phyloP scores from a whole-genome alignment of 352 stramenopile genomes.

The Phytophthora pini region DNA sequence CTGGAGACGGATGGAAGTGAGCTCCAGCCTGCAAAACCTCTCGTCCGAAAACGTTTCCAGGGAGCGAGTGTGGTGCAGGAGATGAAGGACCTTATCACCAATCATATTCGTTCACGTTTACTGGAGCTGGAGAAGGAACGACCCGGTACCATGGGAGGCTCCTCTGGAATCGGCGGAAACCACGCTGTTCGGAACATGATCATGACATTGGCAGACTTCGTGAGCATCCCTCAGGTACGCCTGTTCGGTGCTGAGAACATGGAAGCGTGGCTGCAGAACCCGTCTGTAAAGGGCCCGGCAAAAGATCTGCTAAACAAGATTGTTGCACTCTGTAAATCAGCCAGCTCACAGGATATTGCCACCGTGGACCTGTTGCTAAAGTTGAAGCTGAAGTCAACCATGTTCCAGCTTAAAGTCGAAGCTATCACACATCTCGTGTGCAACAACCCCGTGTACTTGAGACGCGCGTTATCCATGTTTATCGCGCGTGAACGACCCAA shows the following conservation, averaged over 20 bases:
- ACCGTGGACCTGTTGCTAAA: slow-evolving; percentile 83
- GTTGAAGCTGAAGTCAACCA: slow-evolving; percentile 88
- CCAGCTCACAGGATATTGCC: slow-evolving; percentile 57
- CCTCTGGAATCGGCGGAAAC: slow-evolving; percentile 43
- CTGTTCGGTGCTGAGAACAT: slow-evolving; percentile 79
- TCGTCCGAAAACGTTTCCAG: slow-evolving; percentile 58
- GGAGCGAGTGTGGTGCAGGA: slow-evolving; percentile 48
- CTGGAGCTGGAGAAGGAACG: slow-evolving; percentile 78
- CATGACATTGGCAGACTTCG: slow-evolving; percentile 74
- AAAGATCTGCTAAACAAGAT: slow-evolving; percentile 81
- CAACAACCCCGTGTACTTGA: slow-evolving; percentile 74
- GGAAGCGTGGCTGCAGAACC: slow-evolving; percentile 82
- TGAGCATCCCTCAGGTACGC: slow-evolving; percentile 61
- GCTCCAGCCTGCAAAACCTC: slow-evolving; percentile 18
- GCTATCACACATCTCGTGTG: slow-evolving; percentile 82
- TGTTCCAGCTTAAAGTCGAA: slow-evolving; percentile 90
- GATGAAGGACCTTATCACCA: slow-evolving; percentile 71
- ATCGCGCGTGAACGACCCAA: slow-evolving; percentile 80
- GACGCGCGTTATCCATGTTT: slow-evolving; percentile 69
- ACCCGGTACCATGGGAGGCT: slow-evolving; percentile 19
- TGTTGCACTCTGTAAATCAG: slow-evolving; percentile 72
- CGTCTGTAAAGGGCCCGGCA: slow-evolving; percentile 72
- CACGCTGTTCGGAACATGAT: slow-evolving; percentile 78
- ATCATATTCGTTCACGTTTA: slow-evolving; percentile 68
- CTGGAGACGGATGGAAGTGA: slow-evolving; percentile 35